Base-by-base conservation (phyloP, 768 basidiomycete genomes). In the Suillus luteus region DNA sequence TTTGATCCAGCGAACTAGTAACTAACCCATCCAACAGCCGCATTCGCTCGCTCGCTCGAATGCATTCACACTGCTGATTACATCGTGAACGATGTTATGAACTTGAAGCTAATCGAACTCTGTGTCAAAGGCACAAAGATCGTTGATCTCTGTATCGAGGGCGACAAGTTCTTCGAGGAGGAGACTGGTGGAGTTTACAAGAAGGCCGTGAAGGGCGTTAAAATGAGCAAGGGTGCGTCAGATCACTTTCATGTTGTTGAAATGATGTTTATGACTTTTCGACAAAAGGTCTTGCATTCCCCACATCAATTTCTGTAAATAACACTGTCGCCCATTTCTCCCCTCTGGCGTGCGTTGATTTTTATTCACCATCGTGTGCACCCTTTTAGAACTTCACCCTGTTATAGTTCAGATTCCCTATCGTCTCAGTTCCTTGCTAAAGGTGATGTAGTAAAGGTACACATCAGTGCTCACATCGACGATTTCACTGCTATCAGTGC, bases 391-490 rank as follows among this genome's bases (percentile, higher is more conserved):
- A 5, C 43, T 40, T 62, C 35, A 59, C 68, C 63, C 66, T 61
- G 35, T 60, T 63, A 14, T 67, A 92, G 91, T 68, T 93, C 92
- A 43, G 92, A 95, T 79, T 78, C 88, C 17, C 84, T 86, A 66
- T 85, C 91, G 31, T 78, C 80, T 7, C 87, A 88, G 75, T 83
- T 76, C 59, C 83, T 96, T 67, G 86, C 85, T 33, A 91, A 94
- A 67, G 87, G 87, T 64, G 97, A 99, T 75, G 88, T 99, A 63
- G 96, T 99, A 69, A 99, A 98, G 80, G 79, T 99, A 66, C 93
- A 96, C 76, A 83, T 99, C 65, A 97, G 97, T 54, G 95, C 96
- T n/a, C 97, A 99, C 73, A 95, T 99, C 77, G 96, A 99, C 75
- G 97, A 96, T 62, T 98, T 92, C 77, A 95, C 96, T 22, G 88